Conservation (phyloP, 2,329 filamentous ascomycete species). For the Exophiala viscosa region DNA sequence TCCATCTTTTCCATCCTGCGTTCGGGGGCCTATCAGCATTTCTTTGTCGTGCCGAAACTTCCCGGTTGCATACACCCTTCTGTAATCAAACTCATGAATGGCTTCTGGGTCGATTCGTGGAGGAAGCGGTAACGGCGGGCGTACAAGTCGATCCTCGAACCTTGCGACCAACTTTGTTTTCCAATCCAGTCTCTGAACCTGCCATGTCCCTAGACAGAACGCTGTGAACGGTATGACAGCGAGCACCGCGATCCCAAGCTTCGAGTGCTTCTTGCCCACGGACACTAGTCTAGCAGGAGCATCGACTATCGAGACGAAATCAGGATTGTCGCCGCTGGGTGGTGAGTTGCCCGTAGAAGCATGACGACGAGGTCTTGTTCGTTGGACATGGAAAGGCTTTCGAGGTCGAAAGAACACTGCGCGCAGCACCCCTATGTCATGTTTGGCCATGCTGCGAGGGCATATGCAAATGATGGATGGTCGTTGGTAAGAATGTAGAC, state of each 20-base stretch:
- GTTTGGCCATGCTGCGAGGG: conserved; percentile 9
- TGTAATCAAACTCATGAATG: conserved; percentile 85
- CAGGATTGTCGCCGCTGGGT: conserved; percentile 62
- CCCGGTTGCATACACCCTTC: conserved; percentile 73
- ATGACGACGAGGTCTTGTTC: conserved; percentile 1
- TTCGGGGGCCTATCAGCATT: conserved; percentile 90
- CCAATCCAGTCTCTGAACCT: conserved; percentile 87
- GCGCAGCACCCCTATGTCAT: conserved; percentile 15
- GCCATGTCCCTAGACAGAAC: conserved; percentile 88
- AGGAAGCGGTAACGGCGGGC: conserved; percentile 79
- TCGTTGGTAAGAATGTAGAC: not conserved
- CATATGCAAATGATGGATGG: not conserved
- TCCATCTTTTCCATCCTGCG: conserved; percentile 84
- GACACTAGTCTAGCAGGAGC: conserved; percentile 78
- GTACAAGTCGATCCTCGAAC: conserved; percentile 86
- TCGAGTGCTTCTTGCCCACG: conserved; percentile 62
- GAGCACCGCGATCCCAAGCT: conserved; percentile 29
- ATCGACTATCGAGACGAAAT: conserved; percentile 82
- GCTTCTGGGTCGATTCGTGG: conserved; percentile 76
- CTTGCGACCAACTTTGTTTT: conserved; percentile 89
- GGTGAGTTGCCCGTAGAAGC: conserved; percentile 9
- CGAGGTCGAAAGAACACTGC: not conserved
- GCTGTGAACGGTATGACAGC: conserved; percentile 88
- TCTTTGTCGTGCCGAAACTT: conserved; percentile 80
- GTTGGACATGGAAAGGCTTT: not conserved